Percentiles rank a stretch among this genome's conserved stretches.
These are phyloP conservation scores for Sphagnum contortum DNA, from an alignment of 225 moss, liverwort and hornwort species.

Conservation along the genomic window DNA sequence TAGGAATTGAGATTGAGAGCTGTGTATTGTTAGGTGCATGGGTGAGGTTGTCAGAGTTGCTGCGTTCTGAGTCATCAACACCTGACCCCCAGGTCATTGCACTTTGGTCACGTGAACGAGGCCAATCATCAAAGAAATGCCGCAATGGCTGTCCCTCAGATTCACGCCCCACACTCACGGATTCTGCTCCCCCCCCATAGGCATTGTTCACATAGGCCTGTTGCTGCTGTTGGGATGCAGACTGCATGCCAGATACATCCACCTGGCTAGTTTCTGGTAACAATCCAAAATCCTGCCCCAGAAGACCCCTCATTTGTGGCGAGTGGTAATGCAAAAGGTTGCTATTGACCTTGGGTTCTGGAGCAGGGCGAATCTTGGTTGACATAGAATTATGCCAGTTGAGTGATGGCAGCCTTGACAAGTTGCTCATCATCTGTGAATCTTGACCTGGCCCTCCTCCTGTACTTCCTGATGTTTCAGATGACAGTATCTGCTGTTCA, in stretches of 20 bases:
- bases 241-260: conserved; percentile 54
- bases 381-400: conserved; percentile 80
- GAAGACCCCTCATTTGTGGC: conserved; percentile 80
- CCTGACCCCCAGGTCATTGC: conserved; percentile 86
- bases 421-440: conserved; percentile 74
- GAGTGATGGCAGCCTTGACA: conserved; percentile 66
- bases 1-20: conserved; percentile 97
- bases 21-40: conserved; percentile 93
- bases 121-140: conserved; percentile 99
- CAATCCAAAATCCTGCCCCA: conserved; percentile 87
- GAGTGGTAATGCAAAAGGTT: conserved; percentile 68
- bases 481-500: conserved; percentile 94
- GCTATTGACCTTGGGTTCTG: conserved; percentile 79
- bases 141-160: conserved; percentile 92
- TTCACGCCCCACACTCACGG: conserved; percentile 82
- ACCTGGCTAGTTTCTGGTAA: conserved; percentile 80
- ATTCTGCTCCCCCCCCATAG: conserved; percentile 77
- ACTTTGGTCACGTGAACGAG: conserved; percentile 77
- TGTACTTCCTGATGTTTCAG: conserved; percentile 87
- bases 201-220: conserved; percentile 74
- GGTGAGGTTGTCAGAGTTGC: conserved; percentile 30
- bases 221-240: conserved; percentile 52
- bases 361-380: conserved; percentile 61
- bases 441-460: conserved; percentile 86
- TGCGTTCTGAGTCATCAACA: conserved; percentile 77